Percentiles rank a stretch among this genome's conserved stretches.
These are phyloP conservation scores for Sugiyamaella xylanicola DNA, from an alignment of 1,139 yeast genomes.

Conservation along the genomic window DNA sequence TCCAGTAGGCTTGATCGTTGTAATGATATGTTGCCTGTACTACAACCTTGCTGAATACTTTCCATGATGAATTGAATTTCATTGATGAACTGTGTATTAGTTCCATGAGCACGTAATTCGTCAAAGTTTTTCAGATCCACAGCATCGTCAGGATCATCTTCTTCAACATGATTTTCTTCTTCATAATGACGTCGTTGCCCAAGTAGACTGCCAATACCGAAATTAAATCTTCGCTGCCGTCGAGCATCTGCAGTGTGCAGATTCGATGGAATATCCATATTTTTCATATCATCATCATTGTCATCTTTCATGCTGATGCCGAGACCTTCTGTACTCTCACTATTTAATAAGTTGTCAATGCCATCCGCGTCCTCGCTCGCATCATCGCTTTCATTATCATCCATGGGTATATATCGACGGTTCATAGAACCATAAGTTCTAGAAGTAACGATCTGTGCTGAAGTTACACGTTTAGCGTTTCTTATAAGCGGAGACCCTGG, in stretches of 20 bases:
- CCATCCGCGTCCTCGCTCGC: too few relatives aligned
- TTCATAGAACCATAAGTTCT: conserved; percentile 8
- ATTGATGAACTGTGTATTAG: conserved; percentile 40
- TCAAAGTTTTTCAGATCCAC: conserved; percentile 30
- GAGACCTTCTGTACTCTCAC: background rate
- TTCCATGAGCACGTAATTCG: conserved; percentile 46
- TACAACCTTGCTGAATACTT: conserved; percentile 36
- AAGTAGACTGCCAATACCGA: background rate
- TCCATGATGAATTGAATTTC: conserved; percentile 45
- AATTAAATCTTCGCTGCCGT: background rate
- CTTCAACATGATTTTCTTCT: background rate
- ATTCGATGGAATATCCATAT: background rate
- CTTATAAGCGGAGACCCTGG: conserved; percentile 7
- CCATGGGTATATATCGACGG: conserved; percentile 14
- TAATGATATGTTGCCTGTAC: conserved; percentile 16
- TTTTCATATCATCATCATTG: background rate
- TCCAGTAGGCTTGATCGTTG: conserved; percentile 34
- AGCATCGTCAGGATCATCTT: conserved; percentile 9
- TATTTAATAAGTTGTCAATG: too few relatives aligned
- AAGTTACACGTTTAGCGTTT: conserved; percentile 6
- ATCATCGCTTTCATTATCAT: too few relatives aligned
- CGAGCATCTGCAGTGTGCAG: background rate
- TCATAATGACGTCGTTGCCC: background rate
- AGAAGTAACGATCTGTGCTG: conserved; percentile 3
- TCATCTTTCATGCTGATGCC: background rate